Evolutionary conservation across 139 green algal species (phyloP).

Genomic region (Tetraselmis chui): DNA sequence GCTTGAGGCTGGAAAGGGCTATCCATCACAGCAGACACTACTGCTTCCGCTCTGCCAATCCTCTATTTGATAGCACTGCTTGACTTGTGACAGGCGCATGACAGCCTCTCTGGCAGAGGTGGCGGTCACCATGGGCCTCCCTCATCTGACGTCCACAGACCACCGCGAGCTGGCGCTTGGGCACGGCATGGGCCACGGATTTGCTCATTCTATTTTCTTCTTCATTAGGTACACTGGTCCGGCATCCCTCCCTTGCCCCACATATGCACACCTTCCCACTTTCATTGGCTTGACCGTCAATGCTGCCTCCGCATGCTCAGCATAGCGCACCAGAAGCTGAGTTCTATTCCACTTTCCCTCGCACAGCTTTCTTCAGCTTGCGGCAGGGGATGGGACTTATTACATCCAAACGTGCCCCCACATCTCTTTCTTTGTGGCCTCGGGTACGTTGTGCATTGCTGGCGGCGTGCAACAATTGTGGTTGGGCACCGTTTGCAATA

Average conservation of each 20-base stretch:
- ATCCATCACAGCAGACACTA: too few species aligned
- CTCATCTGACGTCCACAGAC: conserved; percentile 16
- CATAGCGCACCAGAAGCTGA: too few species aligned
- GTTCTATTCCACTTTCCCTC: background rate
- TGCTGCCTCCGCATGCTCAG: too few species aligned
- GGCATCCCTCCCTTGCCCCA: too few species aligned
- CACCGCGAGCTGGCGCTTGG: conserved; percentile 28
- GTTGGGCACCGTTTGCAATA: too few species aligned
- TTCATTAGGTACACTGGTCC: conserved; percentile 16
- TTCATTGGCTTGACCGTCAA: too few species aligned
- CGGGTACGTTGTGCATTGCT: background rate
- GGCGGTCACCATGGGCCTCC: background rate
- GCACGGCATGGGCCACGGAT: conserved; percentile 33
- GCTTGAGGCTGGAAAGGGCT: too few species aligned
- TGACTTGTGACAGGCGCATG: background rate
- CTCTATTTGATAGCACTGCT: too few species aligned
- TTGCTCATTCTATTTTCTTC: conserved; percentile 27
- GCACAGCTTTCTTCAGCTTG: conserved; percentile 31
- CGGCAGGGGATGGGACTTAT: conserved; percentile 23
- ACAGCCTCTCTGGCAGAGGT: background rate
- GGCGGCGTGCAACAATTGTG: background rate
- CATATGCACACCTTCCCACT: too few species aligned
- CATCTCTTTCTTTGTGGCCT: conserved; percentile 17
- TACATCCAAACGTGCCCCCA: conserved; percentile 25
- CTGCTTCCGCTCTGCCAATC: too few species aligned